Percentiles rank a stretch among this genome's conserved stretches.
phyloP scores from a whole-genome alignment of 2,329 filamentous ascomycete species.

The Fusarium agapanthi region DNA sequence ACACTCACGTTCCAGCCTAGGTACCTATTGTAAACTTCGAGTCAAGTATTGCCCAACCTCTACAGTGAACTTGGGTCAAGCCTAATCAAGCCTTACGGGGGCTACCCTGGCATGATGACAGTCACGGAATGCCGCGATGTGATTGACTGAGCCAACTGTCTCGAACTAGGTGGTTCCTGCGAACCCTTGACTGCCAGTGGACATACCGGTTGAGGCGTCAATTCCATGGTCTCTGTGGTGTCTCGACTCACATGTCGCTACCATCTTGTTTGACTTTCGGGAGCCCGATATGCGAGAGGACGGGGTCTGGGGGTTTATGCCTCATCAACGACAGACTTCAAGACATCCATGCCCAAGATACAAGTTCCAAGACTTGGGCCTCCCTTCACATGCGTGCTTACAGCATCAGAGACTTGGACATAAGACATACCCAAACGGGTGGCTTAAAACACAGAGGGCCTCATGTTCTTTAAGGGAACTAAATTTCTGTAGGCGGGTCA shows the following conservation, averaged over 20 bases:
- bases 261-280: conserved; percentile 24
- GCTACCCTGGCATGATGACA: conserved; percentile 22
- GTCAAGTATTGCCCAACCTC: conserved; percentile 6
- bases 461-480: conserved; percentile 12
- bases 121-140: conserved; percentile 21
- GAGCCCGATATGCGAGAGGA: conserved; percentile 24
- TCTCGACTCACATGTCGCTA: conserved; percentile 20
- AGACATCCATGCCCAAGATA: conserved; percentile 25
- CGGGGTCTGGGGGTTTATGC: conserved; percentile 14
- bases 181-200: conserved; percentile 36
- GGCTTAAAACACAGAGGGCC: conserved; percentile 31
- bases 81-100: conserved; percentile 18
- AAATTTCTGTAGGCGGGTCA: conserved; percentile 8
- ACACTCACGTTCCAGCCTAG: background rate
- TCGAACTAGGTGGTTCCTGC: conserved; percentile 42
- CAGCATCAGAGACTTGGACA: conserved; percentile 4
- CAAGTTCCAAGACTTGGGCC: conserved; percentile 13
- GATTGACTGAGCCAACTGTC: conserved; percentile 36
- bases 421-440: conserved; percentile 23
- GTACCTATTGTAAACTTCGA: conserved; percentile 9
- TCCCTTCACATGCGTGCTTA: conserved; percentile 19
- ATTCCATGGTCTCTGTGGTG: conserved; percentile 19
- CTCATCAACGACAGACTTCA: conserved; percentile 24
- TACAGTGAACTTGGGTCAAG: conserved; percentile 14
- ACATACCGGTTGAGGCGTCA: conserved; percentile 7